Evolutionary conservation across 75 land plant species (phyloP), one percentile per base, ranked within the genome.

Genomic region (Larix kaempferi): DNA sequence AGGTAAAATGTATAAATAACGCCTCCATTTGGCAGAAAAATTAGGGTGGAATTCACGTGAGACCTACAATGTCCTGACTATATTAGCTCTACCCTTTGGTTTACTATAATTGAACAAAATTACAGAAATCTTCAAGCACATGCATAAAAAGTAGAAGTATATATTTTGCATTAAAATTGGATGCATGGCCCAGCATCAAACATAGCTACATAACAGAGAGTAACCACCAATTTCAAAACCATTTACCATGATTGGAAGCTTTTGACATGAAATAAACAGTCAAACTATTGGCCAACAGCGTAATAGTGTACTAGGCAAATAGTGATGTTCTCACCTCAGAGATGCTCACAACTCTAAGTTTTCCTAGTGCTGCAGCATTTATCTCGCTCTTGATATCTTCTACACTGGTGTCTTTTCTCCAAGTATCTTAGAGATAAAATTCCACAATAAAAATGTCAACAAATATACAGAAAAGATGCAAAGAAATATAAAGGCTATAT

Each of bases 11-110:
- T 93, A 93, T 5, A 93, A 57, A 81, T 93, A 93, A 5, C 84
- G 91, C 78, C 96, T 87, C 96, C 96, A 93, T 74, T 91, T 86
- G 16, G 96, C 94, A 63, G 90, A 88, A 76, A 93, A 93, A 77
- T 91, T 93, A 27, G 96, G 96, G 82, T 93, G 96, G 67, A 93
- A 93, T n/a, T 22, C 62, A 29, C 96, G 88, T 58, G 93, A 80
- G 15, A 91, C 90, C 95, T 93, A 58, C 74, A 78, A 5, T 8
- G 4, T 41, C 29, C 65, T 58, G 62, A 13, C 52, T 41, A n/a
- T 39, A 41, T 69, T 69, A 69, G 73, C 23, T 69, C 23, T 69
- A 21, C 21, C 49, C n/a, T 69, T 69, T 41, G 39, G 12, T 69
- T 49, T 41, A 69, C 52, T 41, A 67, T 37, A 44, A 69, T 5